phyloP scores from a whole-genome alignment of 352 stramenopile species.

The Pythium guiyangense region DNA sequence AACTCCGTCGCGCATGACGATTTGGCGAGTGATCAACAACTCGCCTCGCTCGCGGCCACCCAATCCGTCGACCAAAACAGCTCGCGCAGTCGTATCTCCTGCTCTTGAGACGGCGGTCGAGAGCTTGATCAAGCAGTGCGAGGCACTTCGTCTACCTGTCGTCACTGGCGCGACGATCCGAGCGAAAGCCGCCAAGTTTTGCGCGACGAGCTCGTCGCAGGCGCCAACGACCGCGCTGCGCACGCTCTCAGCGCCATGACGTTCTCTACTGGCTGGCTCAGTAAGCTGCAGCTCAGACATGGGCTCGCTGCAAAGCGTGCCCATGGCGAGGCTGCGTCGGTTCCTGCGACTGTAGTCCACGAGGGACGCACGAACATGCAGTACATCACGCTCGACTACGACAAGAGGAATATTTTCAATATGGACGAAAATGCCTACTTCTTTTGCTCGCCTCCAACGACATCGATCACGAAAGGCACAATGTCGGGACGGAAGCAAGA shows the following conservation, averaged over 20 bases:
- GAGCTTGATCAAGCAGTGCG: too few species aligned
- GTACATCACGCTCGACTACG: not conserved
- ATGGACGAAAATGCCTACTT: conserved; percentile 6
- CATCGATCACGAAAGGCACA: not conserved
- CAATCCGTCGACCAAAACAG: too few species aligned
- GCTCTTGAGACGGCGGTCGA: too few species aligned
- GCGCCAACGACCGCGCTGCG: not conserved
- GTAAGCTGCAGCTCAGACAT: not conserved
- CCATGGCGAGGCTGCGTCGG: conserved; percentile 1
- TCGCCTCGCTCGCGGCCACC: too few species aligned
- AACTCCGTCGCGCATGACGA: too few species aligned
- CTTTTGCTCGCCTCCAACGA: not conserved
- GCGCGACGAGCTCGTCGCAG: not conserved
- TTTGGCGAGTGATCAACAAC: too few species aligned
- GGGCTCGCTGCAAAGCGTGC: conserved; percentile 1
- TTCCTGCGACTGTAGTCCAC: not conserved
- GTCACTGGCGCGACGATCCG: too few species aligned
- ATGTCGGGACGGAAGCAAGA: conserved; percentile 1
- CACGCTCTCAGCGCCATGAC: not conserved
- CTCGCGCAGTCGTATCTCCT: too few species aligned
- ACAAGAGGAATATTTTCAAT: conserved; percentile 6
- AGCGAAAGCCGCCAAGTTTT: not conserved
- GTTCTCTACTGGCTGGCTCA: conserved; percentile 2
- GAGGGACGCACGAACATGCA: not conserved
- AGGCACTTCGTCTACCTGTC: too few species aligned